Evolutionary conservation across 2,329 filamentous ascomycete species (phyloP).

Genomic region (Botryotinia globosa): DNA sequence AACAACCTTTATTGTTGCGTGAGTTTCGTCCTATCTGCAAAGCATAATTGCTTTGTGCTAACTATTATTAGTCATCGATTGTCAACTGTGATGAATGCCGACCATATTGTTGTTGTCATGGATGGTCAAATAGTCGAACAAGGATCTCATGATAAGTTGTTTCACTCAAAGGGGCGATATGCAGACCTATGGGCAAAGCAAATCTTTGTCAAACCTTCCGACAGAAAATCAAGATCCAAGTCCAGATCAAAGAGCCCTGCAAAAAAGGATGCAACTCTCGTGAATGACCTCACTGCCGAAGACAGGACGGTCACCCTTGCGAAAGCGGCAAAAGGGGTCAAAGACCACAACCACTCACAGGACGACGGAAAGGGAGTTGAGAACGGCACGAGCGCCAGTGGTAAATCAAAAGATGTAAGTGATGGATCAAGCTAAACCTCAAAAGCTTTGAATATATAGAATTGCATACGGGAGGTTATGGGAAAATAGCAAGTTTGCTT

Average conservation of each 20-base stretch:
- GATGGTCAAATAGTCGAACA: slow-evolving; percentile 51
- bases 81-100: slow-evolving; percentile 53
- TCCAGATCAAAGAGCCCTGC: slow-evolving; percentile 32
- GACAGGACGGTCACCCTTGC: slow-evolving; percentile 26
- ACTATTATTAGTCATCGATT: slow-evolving; percentile 43
- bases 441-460: not conserved
- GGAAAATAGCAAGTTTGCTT: slow-evolving; percentile 25
- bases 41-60: slow-evolving; percentile 16
- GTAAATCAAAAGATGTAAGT: slow-evolving; percentile 31
- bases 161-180: slow-evolving; percentile 50
- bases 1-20: slow-evolving; percentile 47
- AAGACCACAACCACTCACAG: slow-evolving; percentile 20
- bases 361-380: slow-evolving; percentile 1
- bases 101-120: slow-evolving; percentile 53
- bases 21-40: slow-evolving; percentile 20
- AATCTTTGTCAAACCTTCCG: slow-evolving; percentile 35
- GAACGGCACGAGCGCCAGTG: not conserved
- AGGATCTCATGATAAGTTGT: slow-evolving; percentile 50
- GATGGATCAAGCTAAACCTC: slow-evolving; percentile 18
- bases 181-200: slow-evolving; percentile 52
- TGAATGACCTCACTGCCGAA: slow-evolving; percentile 35
- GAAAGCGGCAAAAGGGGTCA: slow-evolving; percentile 25
- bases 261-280: slow-evolving; percentile 32
- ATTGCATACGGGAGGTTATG: not conserved
- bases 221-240: slow-evolving; percentile 28